Conservation (phyloP, 1,284 basidiomycete genomes). For the Moniliophthora roreri region DNA sequence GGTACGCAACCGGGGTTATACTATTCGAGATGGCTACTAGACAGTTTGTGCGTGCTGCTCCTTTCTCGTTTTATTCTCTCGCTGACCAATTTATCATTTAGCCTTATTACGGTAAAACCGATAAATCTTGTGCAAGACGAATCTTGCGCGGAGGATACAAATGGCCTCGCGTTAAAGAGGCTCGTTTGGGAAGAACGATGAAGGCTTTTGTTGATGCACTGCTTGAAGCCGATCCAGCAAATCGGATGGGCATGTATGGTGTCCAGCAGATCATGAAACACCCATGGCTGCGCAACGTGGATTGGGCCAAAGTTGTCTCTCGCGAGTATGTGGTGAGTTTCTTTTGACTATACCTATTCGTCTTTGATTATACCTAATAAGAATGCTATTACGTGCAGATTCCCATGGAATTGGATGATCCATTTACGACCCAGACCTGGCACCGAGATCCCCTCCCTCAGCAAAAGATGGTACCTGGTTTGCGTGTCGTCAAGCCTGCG, state of each 20-base stretch:
- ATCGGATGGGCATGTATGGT: slow-evolving; percentile 38
- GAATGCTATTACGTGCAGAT: background rate
- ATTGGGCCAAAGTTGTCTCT: slow-evolving; percentile 42
- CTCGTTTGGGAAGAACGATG: slow-evolving; percentile 35
- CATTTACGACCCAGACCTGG: background rate
- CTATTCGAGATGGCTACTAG: slow-evolving; percentile 77
- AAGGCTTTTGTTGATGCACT: slow-evolving; percentile 41
- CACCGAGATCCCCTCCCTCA: background rate
- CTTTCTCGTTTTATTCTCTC: background rate
- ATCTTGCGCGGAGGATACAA: slow-evolving; percentile 25
- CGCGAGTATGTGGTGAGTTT: slow-evolving; percentile 42
- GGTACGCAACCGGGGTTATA: slow-evolving; percentile 75
- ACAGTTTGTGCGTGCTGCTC: slow-evolving; percentile 39
- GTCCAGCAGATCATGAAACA: slow-evolving; percentile 33
- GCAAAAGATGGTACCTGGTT: background rate
- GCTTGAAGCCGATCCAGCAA: slow-evolving; percentile 31
- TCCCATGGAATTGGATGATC: background rate
- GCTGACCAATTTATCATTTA: slow-evolving; percentile 14
- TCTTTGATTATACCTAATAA: background rate
- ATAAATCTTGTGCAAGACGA: slow-evolving; percentile 22
- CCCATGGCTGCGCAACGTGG: slow-evolving; percentile 38
- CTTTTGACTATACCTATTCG: background rate
- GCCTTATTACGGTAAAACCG: slow-evolving; percentile 33
- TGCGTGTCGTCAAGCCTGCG: background rate
- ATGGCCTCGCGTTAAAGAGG: slow-evolving; percentile 31